Evolutionary conservation across 2,329 filamentous ascomycete genomes (phyloP), one percentile per base, ranked within the genome.

Genomic region (Fusarium keratoplasticum): DNA sequence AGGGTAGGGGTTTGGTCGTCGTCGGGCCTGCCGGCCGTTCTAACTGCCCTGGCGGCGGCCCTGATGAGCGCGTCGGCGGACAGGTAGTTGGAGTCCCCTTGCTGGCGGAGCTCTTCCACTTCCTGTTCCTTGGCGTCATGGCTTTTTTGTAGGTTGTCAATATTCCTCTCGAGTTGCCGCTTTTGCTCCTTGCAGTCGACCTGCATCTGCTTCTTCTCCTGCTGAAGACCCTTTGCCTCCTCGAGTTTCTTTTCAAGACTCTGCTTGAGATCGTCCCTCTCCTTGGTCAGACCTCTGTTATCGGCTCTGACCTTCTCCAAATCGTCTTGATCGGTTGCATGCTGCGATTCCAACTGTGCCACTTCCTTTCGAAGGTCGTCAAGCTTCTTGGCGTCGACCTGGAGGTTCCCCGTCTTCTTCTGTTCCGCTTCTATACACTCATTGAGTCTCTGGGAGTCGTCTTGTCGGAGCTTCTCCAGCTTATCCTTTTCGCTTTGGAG

Each of bases 21-120:
- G 33, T 60, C 36, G 5, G 22, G 6, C 13, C 13, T 31, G 16
- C 7, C 11, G 3, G 10, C 27, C 13, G 27, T 33, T 25, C 42
- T 61, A 3, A 20, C 3, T 54, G 67, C 5, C 6, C 67, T 36
- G 7, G 35, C 71, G 20, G 16, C 7, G 9, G 71, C 71, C 42
- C 11, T 8, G 18, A 67, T 27, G 31, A 74, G n/a, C 2, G 9
- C 50, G 29, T 70, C 70, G 22, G 42, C 50, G 13, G 67, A 71
- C 11, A 3, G 27, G 33, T 35, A 73, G 18, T 68, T 67, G 9
- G 25, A 36, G 2, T 10, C 3, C 6, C 25, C 10, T 18, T 40
- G 35, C 8, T 18, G 6, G 3, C 33, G 54, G 13, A 36, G 20
- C 4, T 16, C 40, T 44, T 44, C 20, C 20, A 44, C 20, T 16